A percentile compares a stretch with the other conserved stretches of the same genome.
Evolutionary conservation across 2,329 filamentous ascomycete species (phyloP).

Genomic region (Pyrenophora graminea): DNA sequence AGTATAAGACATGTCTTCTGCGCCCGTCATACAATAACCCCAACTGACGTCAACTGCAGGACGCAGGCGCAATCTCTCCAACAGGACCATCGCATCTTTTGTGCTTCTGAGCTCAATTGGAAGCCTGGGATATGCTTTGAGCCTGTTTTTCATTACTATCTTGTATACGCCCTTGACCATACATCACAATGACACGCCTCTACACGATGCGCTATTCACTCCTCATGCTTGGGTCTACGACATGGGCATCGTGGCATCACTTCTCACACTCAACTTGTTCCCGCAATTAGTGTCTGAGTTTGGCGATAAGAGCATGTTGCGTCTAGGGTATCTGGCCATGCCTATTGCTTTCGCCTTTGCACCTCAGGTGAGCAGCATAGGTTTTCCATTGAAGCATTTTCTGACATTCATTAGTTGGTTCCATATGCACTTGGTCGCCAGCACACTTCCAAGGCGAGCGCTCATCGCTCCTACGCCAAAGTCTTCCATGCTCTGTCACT

Average conservation of each 20-base stretch:
- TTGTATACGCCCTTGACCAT: constrained; percentile 60
- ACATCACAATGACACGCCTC: constrained; percentile 34
- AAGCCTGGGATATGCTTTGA: constrained; percentile 65
- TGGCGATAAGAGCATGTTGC: constrained; percentile 29
- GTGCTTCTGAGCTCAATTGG: constrained; percentile 63
- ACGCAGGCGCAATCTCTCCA: constrained; percentile 59
- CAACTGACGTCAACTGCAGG: constrained; percentile 32
- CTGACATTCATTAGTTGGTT: constrained; percentile 39
- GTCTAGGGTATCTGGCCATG: constrained; percentile 33
- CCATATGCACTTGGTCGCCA: constrained; percentile 57
- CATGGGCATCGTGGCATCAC: constrained; percentile 52
- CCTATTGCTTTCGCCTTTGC: constrained; percentile 45
- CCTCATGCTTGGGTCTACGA: constrained; percentile 42
- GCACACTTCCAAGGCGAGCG: constrained; percentile 47
- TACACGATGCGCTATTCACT: constrained; percentile 40
- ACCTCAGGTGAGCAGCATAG: constrained; percentile 27
- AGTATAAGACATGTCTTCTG: not conserved
- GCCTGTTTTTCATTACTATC: constrained; percentile 65
- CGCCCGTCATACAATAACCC: not conserved
- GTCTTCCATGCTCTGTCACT: constrained; percentile 56
- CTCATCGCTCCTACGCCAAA: constrained; percentile 50
- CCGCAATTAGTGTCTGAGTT: constrained; percentile 31
- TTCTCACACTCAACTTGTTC: constrained; percentile 52
- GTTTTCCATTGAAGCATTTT: not conserved
- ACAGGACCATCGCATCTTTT: constrained; percentile 57